Evolutionary conservation across 2,329 filamentous ascomycete species (phyloP).

Genomic region (Colletotrichum viniferum): DNA sequence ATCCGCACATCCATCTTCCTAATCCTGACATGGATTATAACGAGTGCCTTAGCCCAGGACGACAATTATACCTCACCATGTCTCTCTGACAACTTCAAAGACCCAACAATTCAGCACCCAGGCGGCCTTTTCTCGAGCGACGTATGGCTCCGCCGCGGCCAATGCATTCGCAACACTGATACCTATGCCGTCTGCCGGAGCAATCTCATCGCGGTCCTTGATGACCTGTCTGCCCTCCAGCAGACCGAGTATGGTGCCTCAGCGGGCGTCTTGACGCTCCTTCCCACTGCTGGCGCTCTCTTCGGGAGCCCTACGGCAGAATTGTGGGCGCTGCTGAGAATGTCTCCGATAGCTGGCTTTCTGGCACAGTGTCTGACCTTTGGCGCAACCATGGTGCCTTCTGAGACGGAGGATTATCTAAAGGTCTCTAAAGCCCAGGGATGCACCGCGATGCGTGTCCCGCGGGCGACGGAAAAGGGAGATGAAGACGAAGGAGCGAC

Average conservation of each 20-base stretch:
- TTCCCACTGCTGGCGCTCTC: neutral
- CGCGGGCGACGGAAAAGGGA: neutral
- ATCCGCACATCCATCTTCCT: neutral
- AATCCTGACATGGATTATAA: neutral
- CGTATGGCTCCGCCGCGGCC: neutral
- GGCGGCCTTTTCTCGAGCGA: neutral
- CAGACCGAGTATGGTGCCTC: neutral
- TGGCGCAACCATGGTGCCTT: neutral
- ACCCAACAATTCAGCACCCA: neutral
- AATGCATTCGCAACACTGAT: neutral
- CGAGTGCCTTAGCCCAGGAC: neutral
- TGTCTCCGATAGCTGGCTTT: neutral
- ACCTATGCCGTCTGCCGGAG: neutral
- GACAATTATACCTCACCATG: neutral
- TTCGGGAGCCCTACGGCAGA: neutral
- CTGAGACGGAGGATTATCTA: neutral
- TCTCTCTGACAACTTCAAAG: neutral
- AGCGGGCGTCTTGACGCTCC: neutral
- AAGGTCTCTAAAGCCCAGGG: neutral
- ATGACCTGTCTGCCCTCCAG: neutral
- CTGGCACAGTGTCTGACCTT: neutral
- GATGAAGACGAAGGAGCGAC: neutral
- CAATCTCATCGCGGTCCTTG: neutral
- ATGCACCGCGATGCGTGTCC: neutral
- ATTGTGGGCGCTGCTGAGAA: neutral